phyloP scores from a whole-genome alignment of 306 rosid species.

The Corylus heterophylla region DNA sequence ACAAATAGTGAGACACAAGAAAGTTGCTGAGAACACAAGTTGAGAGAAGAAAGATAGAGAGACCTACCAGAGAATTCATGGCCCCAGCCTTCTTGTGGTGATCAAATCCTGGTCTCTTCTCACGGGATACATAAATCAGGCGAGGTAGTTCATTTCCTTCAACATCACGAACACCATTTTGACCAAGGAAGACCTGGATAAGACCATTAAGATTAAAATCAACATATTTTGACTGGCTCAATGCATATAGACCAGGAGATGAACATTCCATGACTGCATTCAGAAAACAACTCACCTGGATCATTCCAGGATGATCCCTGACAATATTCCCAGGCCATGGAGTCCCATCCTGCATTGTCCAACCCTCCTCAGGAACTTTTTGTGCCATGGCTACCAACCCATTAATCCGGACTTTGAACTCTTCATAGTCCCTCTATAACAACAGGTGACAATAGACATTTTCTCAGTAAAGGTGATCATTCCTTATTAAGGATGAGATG shows the following conservation, averaged over 20 bases:
- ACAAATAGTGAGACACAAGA: conserved; percentile 1
- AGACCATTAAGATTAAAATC: conserved; percentile 12
- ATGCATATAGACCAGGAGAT: neutral
- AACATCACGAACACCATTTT: conserved; percentile 78
- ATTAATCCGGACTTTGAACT: conserved; percentile 83
- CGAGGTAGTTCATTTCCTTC: conserved; percentile 86
- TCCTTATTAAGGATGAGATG: neutral
- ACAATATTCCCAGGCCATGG: conserved; percentile 97
- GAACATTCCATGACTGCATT: neutral
- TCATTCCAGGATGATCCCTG: conserved; percentile 97
- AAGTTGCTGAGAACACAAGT: neutral
- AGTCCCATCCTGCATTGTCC: conserved; percentile 99
- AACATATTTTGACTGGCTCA: neutral
- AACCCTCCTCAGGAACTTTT: conserved; percentile 94
- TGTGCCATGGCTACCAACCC: conserved; percentile 78
- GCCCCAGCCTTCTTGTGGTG: conserved; percentile 98
- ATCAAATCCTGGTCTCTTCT: conserved; percentile 91
- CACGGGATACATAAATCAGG: conserved; percentile 88
- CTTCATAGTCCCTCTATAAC: conserved; percentile 86
- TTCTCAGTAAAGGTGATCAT: neutral
- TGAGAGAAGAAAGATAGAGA: conserved; percentile 10
- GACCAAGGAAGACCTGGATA: conserved; percentile 90
- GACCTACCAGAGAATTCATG: conserved; percentile 80
- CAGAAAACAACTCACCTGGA: conserved; percentile 56
- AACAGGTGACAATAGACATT: conserved; percentile 14